Evolutionary conservation across 225 moss, liverwort and hornwort species (phyloP), one percentile per base, ranked within the genome.

Genomic region (Bryum argenteum): DNA sequence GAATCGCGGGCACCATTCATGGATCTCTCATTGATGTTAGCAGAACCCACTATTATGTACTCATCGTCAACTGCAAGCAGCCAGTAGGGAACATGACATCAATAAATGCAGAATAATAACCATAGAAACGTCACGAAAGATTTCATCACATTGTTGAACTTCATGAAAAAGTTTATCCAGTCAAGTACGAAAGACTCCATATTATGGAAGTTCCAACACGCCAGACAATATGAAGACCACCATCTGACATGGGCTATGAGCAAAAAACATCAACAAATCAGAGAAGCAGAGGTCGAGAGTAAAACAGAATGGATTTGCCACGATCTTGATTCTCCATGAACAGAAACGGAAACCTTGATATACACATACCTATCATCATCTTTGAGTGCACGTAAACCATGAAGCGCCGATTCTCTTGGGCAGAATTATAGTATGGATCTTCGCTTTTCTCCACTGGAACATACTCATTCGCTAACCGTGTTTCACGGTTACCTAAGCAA

Each of bases 361-460:
- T 11, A 12, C 26, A 76, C 88, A 81, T 50, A 93, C 95, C 95
- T 18, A 96, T 93, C 82, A 96, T 91, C 90, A 91, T 88, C 75
- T 96, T 96, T 11, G 96, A 54, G 67, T 96, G 96, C 63, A 96
- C 96, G 26, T 96, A 96, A 58, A 96, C 78, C 96, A 96, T 96
- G 77, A 91, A 93, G 11, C 96, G 91, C 3, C 96, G 87, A n/a
- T 72, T 75, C 53, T 82, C 71, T 67, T 96, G 96, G 17, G 96
- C 91, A 65, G 80, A 52, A 6, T 38, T 72, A 18, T 96, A 96
- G 65, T 89, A 80, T 4, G 81, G 71, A 33, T 81, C 74, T 19
- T 78, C 72, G 12, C 84, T 77, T 1, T 59, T 0, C 56, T 72
- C 83, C 1, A 77, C 52, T 43, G 96, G 91, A 33, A 70, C 44